These are phyloP conservation scores for Malus hybrid DNA, from an alignment of 331 rosid genomes.

Conservation along the genomic window DNA sequence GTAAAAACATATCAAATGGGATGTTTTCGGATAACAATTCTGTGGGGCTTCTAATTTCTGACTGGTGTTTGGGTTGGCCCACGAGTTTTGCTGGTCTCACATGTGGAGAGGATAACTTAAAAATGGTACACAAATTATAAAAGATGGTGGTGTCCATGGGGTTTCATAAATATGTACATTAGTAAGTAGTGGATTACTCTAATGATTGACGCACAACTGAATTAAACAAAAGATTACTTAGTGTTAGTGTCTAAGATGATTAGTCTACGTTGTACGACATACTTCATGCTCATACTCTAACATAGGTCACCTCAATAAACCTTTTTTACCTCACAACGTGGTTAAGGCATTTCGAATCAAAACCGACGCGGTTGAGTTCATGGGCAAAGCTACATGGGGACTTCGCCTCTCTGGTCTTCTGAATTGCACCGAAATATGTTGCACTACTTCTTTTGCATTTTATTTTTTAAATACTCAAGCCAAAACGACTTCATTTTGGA, in stretches of 20 bases:
- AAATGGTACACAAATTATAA: not conserved
- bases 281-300: too few relatives aligned
- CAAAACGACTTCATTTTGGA: not conserved
- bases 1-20: not conserved
- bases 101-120: not conserved
- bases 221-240: too few relatives aligned
- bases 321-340: too few relatives aligned
- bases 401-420: not conserved
- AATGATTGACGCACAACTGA: too few relatives aligned
- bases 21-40: constrained; percentile 5
- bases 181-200: too few relatives aligned
- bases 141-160: not conserved
- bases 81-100: not conserved
- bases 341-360: too few relatives aligned
- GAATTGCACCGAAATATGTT: too few relatives aligned
- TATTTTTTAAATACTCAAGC: not conserved
- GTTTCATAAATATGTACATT: too few relatives aligned
- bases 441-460: not conserved
- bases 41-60: constrained; percentile 5
- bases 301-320: too few relatives aligned
- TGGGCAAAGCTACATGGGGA: not conserved
- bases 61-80: not conserved
- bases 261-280: too few relatives aligned
- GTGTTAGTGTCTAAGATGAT: too few relatives aligned
- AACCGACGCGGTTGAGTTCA: too few relatives aligned